Base-by-base conservation (phyloP, 495 filamentous ascomycete genomes). In the Neurospora sp. region DNA sequence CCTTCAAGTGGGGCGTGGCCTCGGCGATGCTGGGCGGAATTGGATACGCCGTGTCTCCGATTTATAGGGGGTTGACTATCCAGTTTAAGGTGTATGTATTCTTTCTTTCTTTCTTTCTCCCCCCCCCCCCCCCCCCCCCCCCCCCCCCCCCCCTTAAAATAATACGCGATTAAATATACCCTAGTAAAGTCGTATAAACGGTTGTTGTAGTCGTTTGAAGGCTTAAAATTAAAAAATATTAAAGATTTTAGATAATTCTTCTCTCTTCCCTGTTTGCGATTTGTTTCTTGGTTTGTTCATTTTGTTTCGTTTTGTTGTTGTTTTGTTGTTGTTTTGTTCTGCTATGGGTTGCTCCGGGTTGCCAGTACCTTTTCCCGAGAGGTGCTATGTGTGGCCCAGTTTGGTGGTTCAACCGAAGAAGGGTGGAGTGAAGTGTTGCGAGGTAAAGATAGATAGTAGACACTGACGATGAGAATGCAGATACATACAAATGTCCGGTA, bases 401-500 rank as follows among this genome's bases (percentile, higher is more conserved):
- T 2, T 31, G 31, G 31, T 31, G 31, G 31, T 31, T 31, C 31
- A 31, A 31, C 31, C 31, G 31, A 31, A 2, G 31, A 31, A 31
- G 31, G 31, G 31, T 31, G 31, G 31, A 31, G 31, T 31, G 31
- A 31, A 31, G 31, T 31, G 31, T 31, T 31, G 31, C 31, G 31
- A 31, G 31, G 31, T 31, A 31, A 31, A 31, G 31, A 31, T 31
- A 2, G 31, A 31, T 31, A 31, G 31, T 31, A 38, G 31, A n/a
- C 16, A 44, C 59, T 39, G 42, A 71, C 54, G 7, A 35, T 69
- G 37, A 39, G 54, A 70, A 20, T 23, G 76, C 76, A 92, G 89
- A 70, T 96, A 93, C 76, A 82, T 97, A 38, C 94, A 97, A 79
- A 92, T 97, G 84, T 93, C 91, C 27, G 89, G 88, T 71, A 96